Base-by-base conservation (phyloP, 306 rosid genomes). In the Fragaria vesca region DNA sequence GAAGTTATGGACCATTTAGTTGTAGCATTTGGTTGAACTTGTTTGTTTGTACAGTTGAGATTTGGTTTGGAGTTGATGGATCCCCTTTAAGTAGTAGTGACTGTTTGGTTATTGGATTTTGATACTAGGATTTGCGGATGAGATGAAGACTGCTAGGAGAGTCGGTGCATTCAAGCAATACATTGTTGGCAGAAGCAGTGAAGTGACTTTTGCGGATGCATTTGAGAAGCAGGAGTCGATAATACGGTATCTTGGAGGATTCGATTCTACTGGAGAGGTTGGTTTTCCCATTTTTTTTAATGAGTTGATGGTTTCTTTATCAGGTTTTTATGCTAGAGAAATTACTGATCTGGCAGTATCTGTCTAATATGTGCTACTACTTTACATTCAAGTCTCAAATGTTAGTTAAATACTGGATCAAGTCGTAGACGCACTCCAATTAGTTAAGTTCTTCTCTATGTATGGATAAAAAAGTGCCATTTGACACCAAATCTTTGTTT, bases 181-280 rank as follows among this genome's bases (percentile, higher is more conserved):
- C 46, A 73, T 92, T 67, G 97, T 89, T n/a, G 98, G 96, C 12
- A 76, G 97, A 88, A 88, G 96, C 83, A 92, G 98, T 60, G 97
- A 92, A 76, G 93, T 82, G 40, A 91, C 97, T 46, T 90, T 92
- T 71, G 11, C 90, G 0, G 81, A 80, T 30, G 92, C 92, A 4
- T 83, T 91, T 15, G 91, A 89, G 78, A 92, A 89, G 82, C 90
- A 83, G 68, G 96, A 95, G 87, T 85, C 89, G 3, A 89, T 89
- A 46, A 72, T 92, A 83, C 93, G 97, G 32, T 91, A 52, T 73
- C 96, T 92, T 1, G 97, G 87, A 20, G 82, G 69, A 48, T 82
- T 89, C 30, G 97, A 95, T 55, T 76, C 93, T 66, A 89, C 93
- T 13, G 96, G 97, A 76, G 93, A 92, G 93, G 98, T 94, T 79